phyloP scores from a whole-genome alignment of 331 rosid species.

The Telfairia occidentalis region DNA sequence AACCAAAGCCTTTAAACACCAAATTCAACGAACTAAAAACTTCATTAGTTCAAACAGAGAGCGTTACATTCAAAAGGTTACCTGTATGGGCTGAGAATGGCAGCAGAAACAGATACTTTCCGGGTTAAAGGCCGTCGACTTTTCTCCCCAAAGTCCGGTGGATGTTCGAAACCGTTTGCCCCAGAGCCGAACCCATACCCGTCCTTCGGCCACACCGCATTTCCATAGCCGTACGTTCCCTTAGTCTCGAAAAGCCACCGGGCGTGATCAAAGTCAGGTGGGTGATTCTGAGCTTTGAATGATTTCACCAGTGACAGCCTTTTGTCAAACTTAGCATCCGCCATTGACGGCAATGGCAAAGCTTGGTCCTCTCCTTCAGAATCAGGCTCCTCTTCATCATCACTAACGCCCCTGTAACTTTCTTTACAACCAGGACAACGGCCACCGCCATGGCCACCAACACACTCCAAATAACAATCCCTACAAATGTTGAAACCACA shows the following conservation, averaged over 20 bases:
- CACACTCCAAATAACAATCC: slow-evolving; percentile 58
- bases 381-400: slow-evolving; percentile 22
- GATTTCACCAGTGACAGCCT: slow-evolving; percentile 71
- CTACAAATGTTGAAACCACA: slow-evolving; percentile 74
- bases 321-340: slow-evolving; percentile 55
- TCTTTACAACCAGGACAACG: slow-evolving; percentile 82
- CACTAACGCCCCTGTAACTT: slow-evolving; percentile 31
- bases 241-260: slow-evolving; percentile 87
- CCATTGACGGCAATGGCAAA: slow-evolving; percentile 62
- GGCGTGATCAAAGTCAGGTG: slow-evolving; percentile 59
- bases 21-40: neutral
- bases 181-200: slow-evolving; percentile 49
- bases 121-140: slow-evolving; percentile 54
- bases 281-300: slow-evolving; percentile 60
- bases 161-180: slow-evolving; percentile 48
- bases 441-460: slow-evolving; percentile 35
- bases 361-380: slow-evolving; percentile 69
- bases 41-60: neutral
- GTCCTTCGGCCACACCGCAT: slow-evolving; percentile 85
- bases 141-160: slow-evolving; percentile 55
- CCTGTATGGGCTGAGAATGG: slow-evolving; percentile 81
- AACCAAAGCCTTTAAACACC: neutral
- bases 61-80: neutral
- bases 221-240: slow-evolving; percentile 84
- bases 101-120: slow-evolving; percentile 61